Evolutionary conservation across 495 filamentous ascomycete genomes (phyloP).

Genomic region (Penicillium turbatum): DNA sequence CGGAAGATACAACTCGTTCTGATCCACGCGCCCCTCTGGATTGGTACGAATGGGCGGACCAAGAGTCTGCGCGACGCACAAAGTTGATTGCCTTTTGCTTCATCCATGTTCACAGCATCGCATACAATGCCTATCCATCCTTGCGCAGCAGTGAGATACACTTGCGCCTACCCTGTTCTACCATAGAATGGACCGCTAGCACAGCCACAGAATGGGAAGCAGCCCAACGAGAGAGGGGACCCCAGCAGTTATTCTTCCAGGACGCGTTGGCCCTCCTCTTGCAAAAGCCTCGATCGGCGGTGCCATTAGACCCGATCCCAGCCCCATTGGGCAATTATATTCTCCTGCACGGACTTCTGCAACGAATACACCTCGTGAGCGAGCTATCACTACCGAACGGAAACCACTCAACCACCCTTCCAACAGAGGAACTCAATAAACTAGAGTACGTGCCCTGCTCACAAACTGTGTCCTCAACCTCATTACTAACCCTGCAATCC

Average conservation of each 20-base stretch:
- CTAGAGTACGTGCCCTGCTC: constrained; percentile 24
- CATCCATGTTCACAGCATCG: constrained; percentile 38
- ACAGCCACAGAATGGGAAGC: constrained; percentile 33
- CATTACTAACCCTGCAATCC: neutral
- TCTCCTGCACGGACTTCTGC: constrained; percentile 37
- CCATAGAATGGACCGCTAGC: constrained; percentile 36
- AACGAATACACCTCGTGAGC: constrained; percentile 38
- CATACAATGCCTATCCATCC: constrained; percentile 38
- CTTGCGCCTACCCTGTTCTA: constrained; percentile 36
- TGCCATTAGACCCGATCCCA: constrained; percentile 32
- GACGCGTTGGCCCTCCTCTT: constrained; percentile 37
- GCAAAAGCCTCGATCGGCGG: constrained; percentile 27
- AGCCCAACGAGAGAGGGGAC: constrained; percentile 28
- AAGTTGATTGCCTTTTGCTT: constrained; percentile 40
- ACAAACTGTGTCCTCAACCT: neutral
- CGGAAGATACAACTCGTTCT: constrained; percentile 19
- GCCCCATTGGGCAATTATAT: constrained; percentile 40
- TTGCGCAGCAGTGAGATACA: constrained; percentile 40
- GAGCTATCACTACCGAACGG: constrained; percentile 38
- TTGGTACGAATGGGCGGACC: constrained; percentile 40
- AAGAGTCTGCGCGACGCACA: constrained; percentile 36
- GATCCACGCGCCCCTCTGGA: constrained; percentile 25
- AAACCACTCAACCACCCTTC: constrained; percentile 28
- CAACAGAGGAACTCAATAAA: constrained; percentile 39
- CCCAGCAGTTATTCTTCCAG: constrained; percentile 38